These are phyloP conservation scores for Corylus americana DNA, from an alignment of 306 rosid genomes.

Conservation along the genomic window DNA sequence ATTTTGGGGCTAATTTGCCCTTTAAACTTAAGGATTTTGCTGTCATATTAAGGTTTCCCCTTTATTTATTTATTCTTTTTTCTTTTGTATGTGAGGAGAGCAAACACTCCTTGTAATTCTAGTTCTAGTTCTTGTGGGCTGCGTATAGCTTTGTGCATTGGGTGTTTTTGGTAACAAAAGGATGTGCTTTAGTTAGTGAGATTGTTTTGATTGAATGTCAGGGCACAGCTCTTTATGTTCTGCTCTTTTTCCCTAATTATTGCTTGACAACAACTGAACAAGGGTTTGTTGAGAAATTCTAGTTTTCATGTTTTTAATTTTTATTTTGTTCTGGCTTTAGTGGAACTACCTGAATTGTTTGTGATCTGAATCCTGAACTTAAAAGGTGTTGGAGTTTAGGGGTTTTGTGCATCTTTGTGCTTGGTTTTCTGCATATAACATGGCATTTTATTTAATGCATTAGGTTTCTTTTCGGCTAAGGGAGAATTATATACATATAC, in stretches of 20 bases:
- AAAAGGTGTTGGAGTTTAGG: not conserved
- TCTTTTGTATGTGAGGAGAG: no score
- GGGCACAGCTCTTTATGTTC: not conserved
- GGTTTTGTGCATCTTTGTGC: not conserved
- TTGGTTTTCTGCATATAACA: conserved; percentile 5
- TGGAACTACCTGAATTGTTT: conserved; percentile 3
- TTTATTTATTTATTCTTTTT: not conserved
- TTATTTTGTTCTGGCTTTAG: not conserved
- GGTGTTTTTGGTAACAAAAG: conserved; percentile 15
- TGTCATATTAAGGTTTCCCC: no score
- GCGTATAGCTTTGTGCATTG: not conserved
- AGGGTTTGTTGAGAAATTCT: not conserved
- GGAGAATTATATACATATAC: not conserved
- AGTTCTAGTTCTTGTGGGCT: not conserved
- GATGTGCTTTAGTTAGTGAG: conserved; percentile 24
- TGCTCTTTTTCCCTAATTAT: conserved; percentile 3
- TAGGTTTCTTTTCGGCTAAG: not conserved
- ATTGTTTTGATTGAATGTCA: conserved; percentile 15
- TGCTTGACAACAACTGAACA: not conserved
- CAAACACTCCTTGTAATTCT: not conserved
- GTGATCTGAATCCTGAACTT: not conserved
- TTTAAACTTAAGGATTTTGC: not conserved
- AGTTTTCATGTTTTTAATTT: not conserved
- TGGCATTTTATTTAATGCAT: not conserved
- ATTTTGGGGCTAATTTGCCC: not conserved